phyloP scores from a whole-genome alignment of 116 monocot species.

The Trichopus zeylanicus region DNA sequence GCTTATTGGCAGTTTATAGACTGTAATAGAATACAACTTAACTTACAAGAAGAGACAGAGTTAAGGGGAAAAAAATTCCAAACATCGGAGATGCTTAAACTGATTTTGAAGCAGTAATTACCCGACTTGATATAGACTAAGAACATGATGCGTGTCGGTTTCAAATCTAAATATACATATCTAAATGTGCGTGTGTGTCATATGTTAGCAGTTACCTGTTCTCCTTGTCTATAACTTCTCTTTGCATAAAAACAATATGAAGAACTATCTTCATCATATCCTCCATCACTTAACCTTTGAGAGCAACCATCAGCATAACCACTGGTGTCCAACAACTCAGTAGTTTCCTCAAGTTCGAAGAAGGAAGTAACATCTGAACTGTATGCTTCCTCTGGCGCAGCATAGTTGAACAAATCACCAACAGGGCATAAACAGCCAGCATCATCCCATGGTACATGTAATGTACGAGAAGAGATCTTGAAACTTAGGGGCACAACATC shows the following conservation, averaged over 20 bases:
- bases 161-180: background rate
- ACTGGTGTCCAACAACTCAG: constrained; percentile 9
- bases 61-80: too few species aligned
- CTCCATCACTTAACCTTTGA: constrained; percentile 77
- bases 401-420: constrained; percentile 95
- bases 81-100: too few species aligned
- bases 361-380: constrained; percentile 6
- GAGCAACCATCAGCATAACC: constrained; percentile 18
- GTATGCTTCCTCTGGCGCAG: constrained; percentile 51
- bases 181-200: too few species aligned
- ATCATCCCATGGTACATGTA: constrained; percentile 87
- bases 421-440: constrained; percentile 93
- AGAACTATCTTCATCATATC: constrained; percentile 47
- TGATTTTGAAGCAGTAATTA: too few species aligned
- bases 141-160: too few species aligned
- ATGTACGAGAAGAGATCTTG: constrained; percentile 78
- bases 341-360: background rate
- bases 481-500: background rate
- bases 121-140: too few species aligned
- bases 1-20: too few species aligned
- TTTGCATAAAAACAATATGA: constrained; percentile 94
- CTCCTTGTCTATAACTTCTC: constrained; percentile 53
- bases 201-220: constrained; percentile 43
- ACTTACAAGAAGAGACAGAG: too few species aligned
- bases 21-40: too few species aligned